These are phyloP conservation scores for Elongisporangium anandrum DNA, from an alignment of 352 stramenopile species.

Conservation along the genomic window DNA sequence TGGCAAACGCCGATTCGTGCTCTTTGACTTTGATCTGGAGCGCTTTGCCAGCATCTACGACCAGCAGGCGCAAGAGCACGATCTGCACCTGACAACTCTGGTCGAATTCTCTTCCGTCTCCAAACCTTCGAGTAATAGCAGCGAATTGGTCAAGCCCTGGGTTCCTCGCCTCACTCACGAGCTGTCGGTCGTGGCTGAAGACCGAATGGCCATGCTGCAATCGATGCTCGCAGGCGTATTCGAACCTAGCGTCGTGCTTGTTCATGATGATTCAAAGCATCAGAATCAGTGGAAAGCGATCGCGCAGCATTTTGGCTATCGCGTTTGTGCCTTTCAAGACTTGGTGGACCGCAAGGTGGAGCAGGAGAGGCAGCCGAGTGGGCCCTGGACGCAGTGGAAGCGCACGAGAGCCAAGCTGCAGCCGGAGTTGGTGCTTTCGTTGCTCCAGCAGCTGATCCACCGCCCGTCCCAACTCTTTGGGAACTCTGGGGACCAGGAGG, in stretches of 20 bases:
- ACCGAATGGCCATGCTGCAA: neutral
- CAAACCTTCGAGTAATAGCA: constrained; percentile 14
- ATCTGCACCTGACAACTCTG: neutral
- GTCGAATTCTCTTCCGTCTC: neutral
- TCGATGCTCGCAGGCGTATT: neutral
- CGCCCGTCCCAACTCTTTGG: constrained; percentile 1
- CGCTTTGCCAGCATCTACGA: constrained; percentile 3
- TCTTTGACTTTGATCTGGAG: constrained; percentile 17
- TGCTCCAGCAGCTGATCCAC: constrained; percentile 19
- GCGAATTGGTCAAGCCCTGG: constrained; percentile 6
- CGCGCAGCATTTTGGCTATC: constrained; percentile 17
- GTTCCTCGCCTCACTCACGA: neutral
- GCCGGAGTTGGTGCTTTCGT: constrained; percentile 16
- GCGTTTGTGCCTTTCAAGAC: constrained; percentile 21
- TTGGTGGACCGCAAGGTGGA: constrained; percentile 4
- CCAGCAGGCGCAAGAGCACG: constrained; percentile 11
- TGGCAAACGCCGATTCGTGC: constrained; percentile 19
- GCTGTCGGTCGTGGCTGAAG: neutral
- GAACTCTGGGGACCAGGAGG: neutral
- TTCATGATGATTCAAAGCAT: neutral
- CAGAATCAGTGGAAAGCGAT: constrained; percentile 4
- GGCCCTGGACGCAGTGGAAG: neutral
- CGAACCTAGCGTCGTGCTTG: neutral
- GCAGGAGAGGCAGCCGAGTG: neutral
- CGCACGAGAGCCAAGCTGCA: constrained; percentile 24